Conservation (phyloP, 2,329 filamentous ascomycete genomes). For the Alternaria sp. region DNA sequence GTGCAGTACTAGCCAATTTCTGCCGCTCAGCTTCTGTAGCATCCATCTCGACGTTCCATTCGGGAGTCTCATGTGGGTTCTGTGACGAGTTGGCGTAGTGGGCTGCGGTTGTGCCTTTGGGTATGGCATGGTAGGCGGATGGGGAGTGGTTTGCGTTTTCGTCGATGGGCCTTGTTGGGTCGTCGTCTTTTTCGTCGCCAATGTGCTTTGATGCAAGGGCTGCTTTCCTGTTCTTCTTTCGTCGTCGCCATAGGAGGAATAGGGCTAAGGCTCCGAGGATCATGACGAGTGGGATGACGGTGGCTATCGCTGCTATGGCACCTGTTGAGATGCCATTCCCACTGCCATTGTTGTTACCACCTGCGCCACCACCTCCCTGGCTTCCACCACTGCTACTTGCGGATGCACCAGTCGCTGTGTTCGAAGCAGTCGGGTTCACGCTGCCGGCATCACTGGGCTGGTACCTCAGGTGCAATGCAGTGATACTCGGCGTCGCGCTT, state of each 20-base stretch:
- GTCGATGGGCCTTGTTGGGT: not conserved
- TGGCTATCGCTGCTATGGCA: constrained; percentile 83
- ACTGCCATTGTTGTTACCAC: constrained; percentile 43
- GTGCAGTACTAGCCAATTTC: not conserved
- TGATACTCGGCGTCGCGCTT: constrained; percentile 13
- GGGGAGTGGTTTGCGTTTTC: not conserved
- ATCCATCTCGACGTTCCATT: constrained; percentile 33
- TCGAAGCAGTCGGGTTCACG: constrained; percentile 1
- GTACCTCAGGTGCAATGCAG: constrained; percentile 24
- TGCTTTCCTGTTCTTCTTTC: constrained; percentile 15
- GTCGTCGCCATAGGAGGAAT: constrained; percentile 25
- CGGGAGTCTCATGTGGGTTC: constrained; percentile 18
- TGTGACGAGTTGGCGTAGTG: not conserved
- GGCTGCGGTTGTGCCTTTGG: not conserved
- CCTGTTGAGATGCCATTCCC: constrained; percentile 59
- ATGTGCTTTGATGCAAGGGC: not conserved
- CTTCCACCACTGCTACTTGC: not conserved
- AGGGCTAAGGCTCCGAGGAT: constrained; percentile 54
- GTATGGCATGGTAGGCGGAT: not conserved
- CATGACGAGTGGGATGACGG: constrained; percentile 85
- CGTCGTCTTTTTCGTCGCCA: constrained; percentile 6
- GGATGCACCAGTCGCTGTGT: not conserved
- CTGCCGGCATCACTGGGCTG: constrained; percentile 15
- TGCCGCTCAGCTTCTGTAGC: constrained; percentile 20
- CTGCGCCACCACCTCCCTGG: not conserved